Base-by-base conservation (phyloP, 108 stramenopile genomes). In the Licmophora abbreviata region DNA sequence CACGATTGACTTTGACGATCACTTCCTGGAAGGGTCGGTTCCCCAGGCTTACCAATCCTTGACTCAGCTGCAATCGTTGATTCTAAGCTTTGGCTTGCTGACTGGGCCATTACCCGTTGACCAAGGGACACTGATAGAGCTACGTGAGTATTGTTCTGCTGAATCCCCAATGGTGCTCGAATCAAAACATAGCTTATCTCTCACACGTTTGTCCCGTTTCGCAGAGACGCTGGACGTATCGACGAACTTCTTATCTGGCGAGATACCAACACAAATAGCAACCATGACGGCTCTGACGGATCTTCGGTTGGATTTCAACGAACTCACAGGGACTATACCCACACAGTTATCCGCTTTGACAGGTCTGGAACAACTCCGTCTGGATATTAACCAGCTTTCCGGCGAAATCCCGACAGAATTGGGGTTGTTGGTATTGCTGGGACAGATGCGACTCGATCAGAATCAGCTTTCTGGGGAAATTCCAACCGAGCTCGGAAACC, bases 321-420 rank as follows among this genome's bases (percentile, higher is more conserved):
- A 46, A 41, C 49, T 76, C 28, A 50, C 31, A 6, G 75, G 70
- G 17, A 32, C 24, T 10, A 68, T 76, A 11, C 66, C 66, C 0
- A 18, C 38, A 64, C 70, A 1, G 29, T 29, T 76, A 43, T 69
- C 67, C 8, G 59, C 53, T 50, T 31, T 71, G 30, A 48, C 56
- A 0, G 51, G 59, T 55, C n/a, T 70, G 11, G 51, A 41, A 0
- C 38, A 20, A 1, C 29, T 72, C n/a, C 48, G 58, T 43, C 29
- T 72, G 9, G 47, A 45, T 17, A 33, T 26, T 10, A 71, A 63
- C 42, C 14, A 31, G 26, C 23, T 71, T 20, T 44, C 27, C 2
- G 64, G 63, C 7, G 40, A 41, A 2, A 24, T 71, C 11, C 70
- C 70, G 3, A 26, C 44, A 12, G 37, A 46, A 23, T 35, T 71